phyloP scores from a whole-genome alignment of 2,329 filamentous ascomycete species.

The Chaetomiaceae sp. region DNA sequence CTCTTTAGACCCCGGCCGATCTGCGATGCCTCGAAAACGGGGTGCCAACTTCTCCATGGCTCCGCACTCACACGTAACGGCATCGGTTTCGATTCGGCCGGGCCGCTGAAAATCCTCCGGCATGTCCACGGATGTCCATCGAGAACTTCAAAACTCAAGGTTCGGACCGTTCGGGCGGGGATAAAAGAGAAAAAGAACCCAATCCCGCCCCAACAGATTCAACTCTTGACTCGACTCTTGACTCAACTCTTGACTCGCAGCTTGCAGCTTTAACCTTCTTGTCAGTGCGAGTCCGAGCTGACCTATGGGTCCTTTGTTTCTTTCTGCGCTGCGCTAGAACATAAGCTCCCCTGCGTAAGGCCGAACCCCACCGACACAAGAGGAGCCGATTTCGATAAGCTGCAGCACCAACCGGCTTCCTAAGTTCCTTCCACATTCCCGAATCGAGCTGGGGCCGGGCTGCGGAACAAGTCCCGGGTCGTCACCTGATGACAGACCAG shows the following conservation, averaged over 20 bases:
- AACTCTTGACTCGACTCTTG: background rate
- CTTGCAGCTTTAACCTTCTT: too few species aligned
- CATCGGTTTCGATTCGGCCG: slow-evolving; percentile 12
- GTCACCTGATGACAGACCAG: too few species aligned
- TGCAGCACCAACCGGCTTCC: slow-evolving; percentile 2
- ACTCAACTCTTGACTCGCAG: background rate
- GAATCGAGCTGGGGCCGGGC: background rate
- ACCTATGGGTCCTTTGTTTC: too few species aligned
- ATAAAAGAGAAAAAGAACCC: background rate
- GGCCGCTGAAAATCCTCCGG: background rate
- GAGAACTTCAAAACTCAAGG: background rate
- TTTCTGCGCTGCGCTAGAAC: too few species aligned
- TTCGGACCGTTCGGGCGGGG: too few species aligned
- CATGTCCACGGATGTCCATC: background rate
- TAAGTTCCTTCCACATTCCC: background rate
- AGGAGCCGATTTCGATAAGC: slow-evolving; percentile 3
- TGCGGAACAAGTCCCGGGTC: slow-evolving; percentile 2
- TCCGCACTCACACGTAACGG: slow-evolving; percentile 14
- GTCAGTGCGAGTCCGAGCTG: too few species aligned
- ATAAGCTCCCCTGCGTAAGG: background rate
- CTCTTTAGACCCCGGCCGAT: slow-evolving; percentile 4
- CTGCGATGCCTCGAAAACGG: background rate
- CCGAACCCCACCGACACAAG: background rate
- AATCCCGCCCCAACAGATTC: background rate
- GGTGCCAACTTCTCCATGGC: background rate